Conservation (phyloP, 495 filamentous ascomycete species). For the Daldinia caldariorum region DNA sequence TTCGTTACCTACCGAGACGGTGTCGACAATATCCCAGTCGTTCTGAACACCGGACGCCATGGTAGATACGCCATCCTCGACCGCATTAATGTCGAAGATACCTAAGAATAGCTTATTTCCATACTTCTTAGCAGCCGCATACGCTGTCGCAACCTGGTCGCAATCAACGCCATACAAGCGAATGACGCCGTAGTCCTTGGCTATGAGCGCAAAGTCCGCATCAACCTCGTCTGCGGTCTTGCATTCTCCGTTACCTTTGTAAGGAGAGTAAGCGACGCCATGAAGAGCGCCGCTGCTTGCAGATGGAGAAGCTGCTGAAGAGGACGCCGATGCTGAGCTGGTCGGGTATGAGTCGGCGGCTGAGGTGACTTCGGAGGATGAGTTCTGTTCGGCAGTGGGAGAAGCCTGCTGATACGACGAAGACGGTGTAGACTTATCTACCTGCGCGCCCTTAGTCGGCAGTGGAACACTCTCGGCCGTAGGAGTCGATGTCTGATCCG, state of each 20-base stretch:
- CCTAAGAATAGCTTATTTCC: slow-evolving; percentile 77
- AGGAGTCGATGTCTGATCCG: slow-evolving; percentile 13
- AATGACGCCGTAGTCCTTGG: slow-evolving; percentile 65
- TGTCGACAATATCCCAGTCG: slow-evolving; percentile 73
- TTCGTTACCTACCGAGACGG: slow-evolving; percentile 83
- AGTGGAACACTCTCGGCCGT: slow-evolving; percentile 12
- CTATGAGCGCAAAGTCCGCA: slow-evolving; percentile 65
- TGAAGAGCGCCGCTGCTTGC: slow-evolving; percentile 45
- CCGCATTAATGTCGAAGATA: slow-evolving; percentile 70
- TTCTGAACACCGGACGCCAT: slow-evolving; percentile 61
- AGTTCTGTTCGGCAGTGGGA: slow-evolving; percentile 17
- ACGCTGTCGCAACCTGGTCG: slow-evolving; percentile 69
- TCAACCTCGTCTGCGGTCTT: slow-evolving; percentile 70
- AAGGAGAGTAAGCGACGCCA: slow-evolving; percentile 80
- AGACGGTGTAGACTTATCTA: slow-evolving; percentile 9
- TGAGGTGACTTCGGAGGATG: slow-evolving; percentile 27
- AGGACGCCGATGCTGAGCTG: slow-evolving; percentile 18
- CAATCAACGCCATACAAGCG: slow-evolving; percentile 88
- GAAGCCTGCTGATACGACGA: slow-evolving; percentile 12
- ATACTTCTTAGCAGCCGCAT: slow-evolving; percentile 65
- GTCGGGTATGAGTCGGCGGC: slow-evolving; percentile 30
- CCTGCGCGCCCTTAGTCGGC: slow-evolving; percentile 27
- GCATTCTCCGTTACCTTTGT: slow-evolving; percentile 72
- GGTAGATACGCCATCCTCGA: slow-evolving; percentile 61
- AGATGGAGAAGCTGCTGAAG: slow-evolving; percentile 22